Percentiles rank a stretch among this genome's conserved stretches.
Conservation (phyloP, 257 asterid species). For the Asclepias syriaca region DNA sequence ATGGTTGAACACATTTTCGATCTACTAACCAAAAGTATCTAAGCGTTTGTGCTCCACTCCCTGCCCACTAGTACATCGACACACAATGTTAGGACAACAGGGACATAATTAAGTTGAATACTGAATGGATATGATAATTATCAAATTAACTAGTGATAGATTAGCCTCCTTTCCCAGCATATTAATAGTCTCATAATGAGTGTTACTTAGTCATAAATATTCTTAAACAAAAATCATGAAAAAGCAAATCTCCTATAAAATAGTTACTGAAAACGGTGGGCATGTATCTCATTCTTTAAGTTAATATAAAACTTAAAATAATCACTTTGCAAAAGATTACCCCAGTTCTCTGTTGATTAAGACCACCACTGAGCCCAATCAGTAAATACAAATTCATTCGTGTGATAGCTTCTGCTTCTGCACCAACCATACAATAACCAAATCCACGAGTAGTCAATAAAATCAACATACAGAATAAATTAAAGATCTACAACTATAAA, state of each 20-base stretch:
- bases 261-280: not conserved
- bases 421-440: slow-evolving; percentile 9
- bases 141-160: not conserved
- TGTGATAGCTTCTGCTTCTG: slow-evolving; percentile 63
- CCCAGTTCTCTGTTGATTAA: slow-evolving; percentile 99
- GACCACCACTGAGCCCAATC: slow-evolving; percentile 95
- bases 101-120: not conserved
- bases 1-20: not conserved
- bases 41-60: not conserved
- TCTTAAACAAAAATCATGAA: not conserved
- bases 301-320: not conserved
- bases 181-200: not conserved
- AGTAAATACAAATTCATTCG: slow-evolving; percentile 66
- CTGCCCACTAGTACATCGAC: not conserved
- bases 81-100: not conserved
- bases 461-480: not conserved
- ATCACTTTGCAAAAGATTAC: slow-evolving; percentile 30
- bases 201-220: not conserved
- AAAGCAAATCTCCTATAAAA: not conserved
- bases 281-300: not conserved
- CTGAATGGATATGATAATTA: not conserved
- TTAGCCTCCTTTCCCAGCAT: not conserved
- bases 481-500: not conserved
- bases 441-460: slow-evolving; percentile 3
- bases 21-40: not conserved